Evolutionary conservation across 371 early-diverging fungal species (phyloP).

Genomic region (Mucor ambiguus): DNA sequence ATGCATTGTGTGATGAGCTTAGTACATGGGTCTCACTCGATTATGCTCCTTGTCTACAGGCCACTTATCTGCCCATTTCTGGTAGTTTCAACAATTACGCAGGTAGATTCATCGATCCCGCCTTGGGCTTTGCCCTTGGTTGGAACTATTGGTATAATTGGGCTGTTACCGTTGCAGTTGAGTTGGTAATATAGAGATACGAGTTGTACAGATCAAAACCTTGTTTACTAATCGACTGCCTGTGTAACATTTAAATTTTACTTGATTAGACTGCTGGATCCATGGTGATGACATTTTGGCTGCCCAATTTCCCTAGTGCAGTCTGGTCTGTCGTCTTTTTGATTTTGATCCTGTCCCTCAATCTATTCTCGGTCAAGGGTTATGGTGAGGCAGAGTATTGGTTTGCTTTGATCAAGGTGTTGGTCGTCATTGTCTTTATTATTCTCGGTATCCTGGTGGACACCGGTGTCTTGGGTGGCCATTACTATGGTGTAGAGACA

Average conservation of each 20-base stretch:
- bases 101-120: constrained; percentile 82
- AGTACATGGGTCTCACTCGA: not conserved
- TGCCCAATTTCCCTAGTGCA: constrained; percentile 58
- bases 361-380: constrained; percentile 57
- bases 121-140: constrained; percentile 84
- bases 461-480: constrained; percentile 52
- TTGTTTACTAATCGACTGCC: not conserved
- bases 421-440: constrained; percentile 68
- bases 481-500: constrained; percentile 32
- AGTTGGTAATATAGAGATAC: constrained; percentile 35
- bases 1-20: not conserved
- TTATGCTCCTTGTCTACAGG: constrained; percentile 14
- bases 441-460: constrained; percentile 65
- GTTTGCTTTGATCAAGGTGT: constrained; percentile 70
- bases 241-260: not conserved
- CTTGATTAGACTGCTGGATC: constrained; percentile 31
- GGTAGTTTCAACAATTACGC: constrained; percentile 89
- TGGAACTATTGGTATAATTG: constrained; percentile 83
- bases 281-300: constrained; percentile 67
- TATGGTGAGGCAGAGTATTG: constrained; percentile 71
- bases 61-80: constrained; percentile 79
- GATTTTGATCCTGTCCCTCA: constrained; percentile 49
- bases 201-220: constrained; percentile 1
- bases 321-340: constrained; percentile 57
- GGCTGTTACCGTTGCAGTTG: constrained; percentile 82